A percentile compares a stretch with the other conserved stretches of the same genome.
Conservation (phyloP, 2,329 filamentous ascomycete species). For the Hortaea werneckii region DNA sequence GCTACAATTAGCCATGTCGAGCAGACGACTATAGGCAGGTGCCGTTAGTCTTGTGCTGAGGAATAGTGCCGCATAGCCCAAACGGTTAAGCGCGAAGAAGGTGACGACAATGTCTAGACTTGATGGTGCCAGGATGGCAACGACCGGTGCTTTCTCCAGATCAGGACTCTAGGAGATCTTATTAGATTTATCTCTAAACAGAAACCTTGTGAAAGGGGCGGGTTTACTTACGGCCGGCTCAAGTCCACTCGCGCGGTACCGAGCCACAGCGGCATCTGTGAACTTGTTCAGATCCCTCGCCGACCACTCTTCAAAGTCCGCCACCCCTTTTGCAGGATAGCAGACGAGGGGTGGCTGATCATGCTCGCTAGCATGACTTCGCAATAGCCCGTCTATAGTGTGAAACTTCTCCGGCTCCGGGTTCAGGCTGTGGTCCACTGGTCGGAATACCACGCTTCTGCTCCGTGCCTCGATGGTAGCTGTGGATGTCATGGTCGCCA, state of each 20-base stretch:
- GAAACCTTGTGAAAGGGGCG: neutral
- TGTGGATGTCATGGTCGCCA: neutral
- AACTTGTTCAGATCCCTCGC: slow-evolving; percentile 18
- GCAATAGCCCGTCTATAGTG: slow-evolving; percentile 25
- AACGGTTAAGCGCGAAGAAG: slow-evolving; percentile 43
- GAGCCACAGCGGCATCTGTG: slow-evolving; percentile 17
- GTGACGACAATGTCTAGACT: slow-evolving; percentile 47
- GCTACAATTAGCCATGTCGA: slow-evolving; percentile 32
- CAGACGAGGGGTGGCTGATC: slow-evolving; percentile 22
- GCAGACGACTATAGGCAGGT: slow-evolving; percentile 40
- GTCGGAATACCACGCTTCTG: neutral
- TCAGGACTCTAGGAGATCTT: slow-evolving; percentile 11
- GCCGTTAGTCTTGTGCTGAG: slow-evolving; percentile 45
- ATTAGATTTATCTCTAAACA: neutral
- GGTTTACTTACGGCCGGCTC: slow-evolving; percentile 15
- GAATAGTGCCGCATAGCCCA: slow-evolving; percentile 46
- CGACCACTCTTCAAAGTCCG: slow-evolving; percentile 23
- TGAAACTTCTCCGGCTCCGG: slow-evolving; percentile 17
- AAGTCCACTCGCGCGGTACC: slow-evolving; percentile 18
- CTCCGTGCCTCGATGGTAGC: neutral
- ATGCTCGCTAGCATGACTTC: slow-evolving; percentile 19
- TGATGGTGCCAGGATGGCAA: slow-evolving; percentile 44
- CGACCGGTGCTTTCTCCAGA: slow-evolving; percentile 24
- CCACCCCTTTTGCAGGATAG: slow-evolving; percentile 17
- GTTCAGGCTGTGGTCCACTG: slow-evolving; percentile 1